Base-by-base conservation (phyloP, 2,329 filamentous ascomycete species). In the Ascomycota sp. region DNA sequence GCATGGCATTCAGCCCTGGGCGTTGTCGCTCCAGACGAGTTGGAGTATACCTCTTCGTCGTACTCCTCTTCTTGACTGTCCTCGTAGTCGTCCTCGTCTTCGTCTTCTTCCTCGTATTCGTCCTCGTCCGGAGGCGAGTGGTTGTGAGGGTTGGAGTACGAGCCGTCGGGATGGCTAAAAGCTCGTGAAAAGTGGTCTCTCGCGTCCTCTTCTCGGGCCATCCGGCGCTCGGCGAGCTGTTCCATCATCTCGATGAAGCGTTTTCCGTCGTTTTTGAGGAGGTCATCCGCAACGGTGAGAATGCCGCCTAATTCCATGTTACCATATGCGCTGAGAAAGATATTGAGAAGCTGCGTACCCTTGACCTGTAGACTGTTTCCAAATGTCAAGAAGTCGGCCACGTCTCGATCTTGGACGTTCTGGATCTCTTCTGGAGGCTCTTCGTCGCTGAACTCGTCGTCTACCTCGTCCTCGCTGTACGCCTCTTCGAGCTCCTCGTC, bases 161-260 rank as follows among this genome's bases (percentile, higher is more conserved):
- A 61, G 53, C 65, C 73, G 54, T 77, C 75, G 35, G 69, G 52
- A 45, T 69, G 65, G 39, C 53, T 53, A 35, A 63, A 68, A 46
- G 64, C 63, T 37, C 68, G 64, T 32, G 74, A 62, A 46, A 73
- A 62, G 41, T 68, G 61, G 40, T 69, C 63, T 37, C 51, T 42
- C 24, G 81, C 80, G 48, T 94, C 83, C 56, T 89, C 85, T 59
- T 95, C 86, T 42, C 89, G 76, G 47, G 85, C 81, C 86, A 98
- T 94, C 43, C 89, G 73, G 44, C 86, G 80, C 57, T 98, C 89
- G 23, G 89, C 89, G 43, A 98, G 68, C 57, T 95, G 86, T 53
- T 98, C 89, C 89, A 98, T 98, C 89, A 98, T 98, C 52, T 98
- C 89, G 55, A 98, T 98, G 59, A 98, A 98, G 48, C 93, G 92